A percentile compares a stretch with the other conserved stretches of the same genome.
phyloP scores from a whole-genome alignment of 163 green algal species.

The Scenedesmus sp. region DNA sequence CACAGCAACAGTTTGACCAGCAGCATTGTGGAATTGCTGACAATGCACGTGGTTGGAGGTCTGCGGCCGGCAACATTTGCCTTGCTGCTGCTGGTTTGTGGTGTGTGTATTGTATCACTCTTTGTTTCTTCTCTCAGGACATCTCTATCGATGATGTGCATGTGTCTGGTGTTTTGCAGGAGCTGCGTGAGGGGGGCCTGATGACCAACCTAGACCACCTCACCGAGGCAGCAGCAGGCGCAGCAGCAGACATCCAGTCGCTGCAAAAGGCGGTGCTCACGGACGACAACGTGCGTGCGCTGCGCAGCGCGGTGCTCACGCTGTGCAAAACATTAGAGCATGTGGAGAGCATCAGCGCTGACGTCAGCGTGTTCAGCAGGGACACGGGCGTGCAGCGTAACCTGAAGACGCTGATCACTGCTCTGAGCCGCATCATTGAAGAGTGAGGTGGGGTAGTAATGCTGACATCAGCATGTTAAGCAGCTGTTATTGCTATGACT shows the following conservation, averaged over 20 bases:
- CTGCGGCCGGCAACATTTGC: not conserved
- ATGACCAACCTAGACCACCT: conserved; percentile 88
- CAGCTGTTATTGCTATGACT: too few relatives aligned
- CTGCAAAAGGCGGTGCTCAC: conserved; percentile 91
- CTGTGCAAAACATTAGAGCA: conserved; percentile 94
- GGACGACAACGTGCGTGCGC: conserved; percentile 88
- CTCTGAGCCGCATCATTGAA: conserved; percentile 86
- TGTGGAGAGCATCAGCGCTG: conserved; percentile 90
- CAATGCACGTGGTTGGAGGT: not conserved
- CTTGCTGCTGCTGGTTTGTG: not conserved
- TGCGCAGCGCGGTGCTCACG: conserved; percentile 88
- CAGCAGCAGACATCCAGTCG: conserved; percentile 87
- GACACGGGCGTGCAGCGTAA: conserved; percentile 90
- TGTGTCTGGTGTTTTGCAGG: too few relatives aligned
- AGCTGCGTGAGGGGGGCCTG: conserved; percentile 86
- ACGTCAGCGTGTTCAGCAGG: conserved; percentile 86
- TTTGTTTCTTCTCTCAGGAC: too few relatives aligned
- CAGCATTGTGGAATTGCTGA: too few relatives aligned
- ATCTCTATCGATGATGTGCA: too few relatives aligned
- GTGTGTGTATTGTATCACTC: too few relatives aligned
- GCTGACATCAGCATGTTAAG: not conserved
- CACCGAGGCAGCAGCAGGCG: conserved; percentile 82
- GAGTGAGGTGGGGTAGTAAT: conserved; percentile 64
- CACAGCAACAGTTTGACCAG: too few relatives aligned
- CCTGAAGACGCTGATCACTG: conserved; percentile 94